Base-by-base conservation (phyloP, 345 rosid species). In the Sapria himalayana region DNA sequence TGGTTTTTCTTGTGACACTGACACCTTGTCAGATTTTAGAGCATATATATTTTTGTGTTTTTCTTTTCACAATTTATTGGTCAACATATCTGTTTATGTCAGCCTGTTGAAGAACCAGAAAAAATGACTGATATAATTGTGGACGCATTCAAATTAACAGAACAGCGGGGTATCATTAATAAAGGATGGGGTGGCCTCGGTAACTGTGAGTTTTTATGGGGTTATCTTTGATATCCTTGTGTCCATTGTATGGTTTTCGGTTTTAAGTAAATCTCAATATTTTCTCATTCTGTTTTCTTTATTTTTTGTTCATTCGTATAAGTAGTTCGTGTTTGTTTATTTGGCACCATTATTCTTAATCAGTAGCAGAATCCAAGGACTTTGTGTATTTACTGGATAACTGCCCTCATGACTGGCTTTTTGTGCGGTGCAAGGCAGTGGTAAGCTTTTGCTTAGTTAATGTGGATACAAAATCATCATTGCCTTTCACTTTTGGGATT, bases 141-240 rank as follows among this genome's bases (percentile, higher is more conserved):
- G 44, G 64, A 74, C 50, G 89, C 89, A 40, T 53, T 84, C 46
- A 71, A 70, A 51, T 54, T 49, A 62, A 84, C 95, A 25, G 81
- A 68, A 53, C 89, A 84, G 63, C 66, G 95, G 69, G 95, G 93
- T 57, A 79, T 84, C 64, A 91, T 91, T 45, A 84, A 84, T 59
- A 84, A 80, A 72, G 99, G 99, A 41, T 91, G 99, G 99, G 95
- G 95, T 50, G 95, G 95, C 49, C 81, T 84, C 51, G 95, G 95
- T 50, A 62, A 79, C 50, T 59, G 95, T 84, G 64, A 46, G 89
- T 61, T 50, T 51, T 25, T 18, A 27, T n/a, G n/a, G n/a, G n/a
- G 3, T 33, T 23, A n/a, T 7, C 37, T 9, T 15, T 41, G 14
- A 7, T 19, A 6, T 9, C 8, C 15, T 40, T 20, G 14, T 29